Percentiles rank a stretch among this genome's conserved stretches.
phyloP scores from a whole-genome alignment of 2,329 filamentous ascomycete species.

The Fusarium nanum region DNA sequence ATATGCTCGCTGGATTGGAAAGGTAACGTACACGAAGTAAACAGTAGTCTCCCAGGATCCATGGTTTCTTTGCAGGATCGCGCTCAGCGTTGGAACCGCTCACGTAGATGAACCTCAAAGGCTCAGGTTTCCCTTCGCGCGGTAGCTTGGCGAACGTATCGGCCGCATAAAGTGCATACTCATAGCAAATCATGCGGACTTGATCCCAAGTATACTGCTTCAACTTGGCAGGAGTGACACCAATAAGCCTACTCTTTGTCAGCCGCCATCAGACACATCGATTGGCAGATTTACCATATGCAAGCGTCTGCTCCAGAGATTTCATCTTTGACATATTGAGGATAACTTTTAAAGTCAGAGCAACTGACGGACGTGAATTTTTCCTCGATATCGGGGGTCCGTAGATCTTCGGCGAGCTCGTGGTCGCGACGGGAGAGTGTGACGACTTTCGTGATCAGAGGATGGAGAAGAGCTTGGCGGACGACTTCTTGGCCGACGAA shows the following conservation, averaged over 20 bases:
- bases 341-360: constrained; percentile 55
- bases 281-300: constrained; percentile 51
- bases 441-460: constrained; percentile 55
- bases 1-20: accelerated
- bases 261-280: background rate
- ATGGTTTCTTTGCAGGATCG: constrained; percentile 58
- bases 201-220: constrained; percentile 50
- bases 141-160: constrained; percentile 51
- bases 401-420: constrained; percentile 39
- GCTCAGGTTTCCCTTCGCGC: constrained; percentile 39
- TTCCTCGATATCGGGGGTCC: constrained; percentile 39
- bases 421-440: constrained; percentile 56
- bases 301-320: constrained; percentile 57
- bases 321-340: constrained; percentile 54
- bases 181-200: constrained; percentile 56
- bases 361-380: constrained; percentile 57
- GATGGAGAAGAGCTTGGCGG: constrained; percentile 54
- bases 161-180: constrained; percentile 48
- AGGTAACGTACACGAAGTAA: constrained; percentile 59
- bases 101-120: constrained; percentile 62
- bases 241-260: constrained; percentile 47
- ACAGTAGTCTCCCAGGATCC: constrained; percentile 54
- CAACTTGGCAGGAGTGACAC: constrained; percentile 54
- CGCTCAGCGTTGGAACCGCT: constrained; percentile 59
- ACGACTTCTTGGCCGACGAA: constrained; percentile 58